These are phyloP conservation scores for Fusarium miscanthi DNA, from an alignment of 2,329 filamentous ascomycete species.

Conservation along the genomic window DNA sequence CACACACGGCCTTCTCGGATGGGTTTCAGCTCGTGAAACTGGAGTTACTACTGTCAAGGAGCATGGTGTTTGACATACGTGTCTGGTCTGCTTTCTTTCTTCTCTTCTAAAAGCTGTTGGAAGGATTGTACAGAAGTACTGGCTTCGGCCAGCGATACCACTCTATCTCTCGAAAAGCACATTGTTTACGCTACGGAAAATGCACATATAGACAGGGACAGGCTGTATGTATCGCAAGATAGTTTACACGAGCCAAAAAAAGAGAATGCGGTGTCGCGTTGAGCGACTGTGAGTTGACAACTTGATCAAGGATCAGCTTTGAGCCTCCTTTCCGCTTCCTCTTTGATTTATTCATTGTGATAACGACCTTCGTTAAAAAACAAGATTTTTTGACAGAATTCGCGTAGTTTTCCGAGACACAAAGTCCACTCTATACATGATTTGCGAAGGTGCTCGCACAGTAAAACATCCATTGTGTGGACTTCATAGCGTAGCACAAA, in stretches of 20 bases:
- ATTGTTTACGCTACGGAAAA: conserved; percentile 14
- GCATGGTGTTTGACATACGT: conserved; percentile 23
- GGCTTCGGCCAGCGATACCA: conserved; percentile 17
- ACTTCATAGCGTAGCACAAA: neutral
- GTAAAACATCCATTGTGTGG: neutral
- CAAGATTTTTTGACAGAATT: neutral
- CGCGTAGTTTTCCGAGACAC: neutral
- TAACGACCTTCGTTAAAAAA: neutral
- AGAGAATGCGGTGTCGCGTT: conserved; percentile 29
- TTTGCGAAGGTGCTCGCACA: neutral
- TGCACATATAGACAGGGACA: conserved; percentile 35
- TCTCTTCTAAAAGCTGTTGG: conserved; percentile 11
- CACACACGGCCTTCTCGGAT: conserved; percentile 11
- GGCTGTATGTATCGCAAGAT: conserved; percentile 35
- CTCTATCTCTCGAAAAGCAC: conserved; percentile 13
- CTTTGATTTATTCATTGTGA: conserved; percentile 33
- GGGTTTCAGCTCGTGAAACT: conserved; percentile 17
- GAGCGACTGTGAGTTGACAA: conserved; percentile 28
- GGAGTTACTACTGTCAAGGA: conserved; percentile 20
- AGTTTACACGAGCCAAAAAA: conserved; percentile 30
- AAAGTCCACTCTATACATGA: neutral
- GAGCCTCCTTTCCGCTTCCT: conserved; percentile 14
- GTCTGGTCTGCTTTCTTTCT: conserved; percentile 25
- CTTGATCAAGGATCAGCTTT: conserved; percentile 36
- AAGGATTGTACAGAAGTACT: conserved; percentile 31